Evolutionary conservation across 2,329 filamentous ascomycete genomes (phyloP).

Genomic region (Ascochyta viciae-villosae): DNA sequence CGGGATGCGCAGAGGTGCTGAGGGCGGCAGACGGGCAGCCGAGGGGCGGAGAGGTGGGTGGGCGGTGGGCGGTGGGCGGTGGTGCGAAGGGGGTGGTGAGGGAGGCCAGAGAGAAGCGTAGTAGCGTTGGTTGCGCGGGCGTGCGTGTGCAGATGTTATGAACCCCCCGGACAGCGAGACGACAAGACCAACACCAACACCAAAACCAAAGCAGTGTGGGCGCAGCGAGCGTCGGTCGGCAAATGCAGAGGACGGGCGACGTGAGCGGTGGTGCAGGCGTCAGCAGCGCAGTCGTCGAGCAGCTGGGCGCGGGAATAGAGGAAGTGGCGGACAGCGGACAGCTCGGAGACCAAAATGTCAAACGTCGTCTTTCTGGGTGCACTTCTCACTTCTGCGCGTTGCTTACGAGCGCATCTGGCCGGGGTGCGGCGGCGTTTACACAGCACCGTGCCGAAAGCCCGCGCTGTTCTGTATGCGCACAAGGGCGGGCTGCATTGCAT

Average conservation of each 20-base stretch:
- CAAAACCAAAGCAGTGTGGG: conserved; percentile 6
- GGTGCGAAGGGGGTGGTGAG: conserved; percentile 20
- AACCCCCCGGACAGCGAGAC: conserved; percentile 15
- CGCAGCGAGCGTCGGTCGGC: conserved; percentile 12
- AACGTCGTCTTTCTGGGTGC: conserved; percentile 5
- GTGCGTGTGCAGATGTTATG: conserved; percentile 24
- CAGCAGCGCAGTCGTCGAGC: conserved; percentile 9
- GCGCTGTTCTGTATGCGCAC: conserved; percentile 1
- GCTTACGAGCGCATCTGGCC: conserved; percentile 21
- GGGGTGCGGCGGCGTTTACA: conserved; percentile 16
- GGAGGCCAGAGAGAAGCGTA: conserved; percentile 13
- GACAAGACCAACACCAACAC: conserved; percentile 2
- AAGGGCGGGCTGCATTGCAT: neutral
- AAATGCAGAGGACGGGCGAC: neutral
- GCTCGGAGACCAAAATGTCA: conserved; percentile 14
- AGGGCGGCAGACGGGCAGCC: conserved; percentile 17
- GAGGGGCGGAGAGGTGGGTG: conserved; percentile 18
- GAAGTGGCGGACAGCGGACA: conserved; percentile 6
- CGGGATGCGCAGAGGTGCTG: conserved; percentile 7
- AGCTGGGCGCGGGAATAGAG: conserved; percentile 13
- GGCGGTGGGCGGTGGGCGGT: conserved; percentile 25
- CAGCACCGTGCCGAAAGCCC: conserved; percentile 13
- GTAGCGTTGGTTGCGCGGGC: conserved; percentile 8
- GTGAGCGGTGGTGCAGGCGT: neutral
- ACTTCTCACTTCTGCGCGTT: conserved; percentile 9